phyloP scores from a whole-genome alignment of 2,329 filamentous ascomycete species.

The Penicillium aurantiogriseum region DNA sequence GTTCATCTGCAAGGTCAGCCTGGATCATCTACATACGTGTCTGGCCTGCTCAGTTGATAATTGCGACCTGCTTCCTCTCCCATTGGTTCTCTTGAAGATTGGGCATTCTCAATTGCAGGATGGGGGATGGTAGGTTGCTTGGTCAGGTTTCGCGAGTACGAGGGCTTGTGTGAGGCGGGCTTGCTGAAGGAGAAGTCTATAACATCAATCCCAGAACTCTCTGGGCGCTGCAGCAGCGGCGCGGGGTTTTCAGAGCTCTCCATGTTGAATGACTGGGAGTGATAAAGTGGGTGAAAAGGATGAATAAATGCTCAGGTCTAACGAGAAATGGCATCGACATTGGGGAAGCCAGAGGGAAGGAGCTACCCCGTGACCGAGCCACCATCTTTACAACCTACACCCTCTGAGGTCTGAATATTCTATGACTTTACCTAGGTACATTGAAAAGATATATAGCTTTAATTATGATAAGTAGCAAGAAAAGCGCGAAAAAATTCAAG shows the following conservation, averaged over 20 bases:
- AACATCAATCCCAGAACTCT: slow-evolving; percentile 30
- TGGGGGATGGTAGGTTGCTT: slow-evolving; percentile 6
- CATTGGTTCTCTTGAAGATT: background rate
- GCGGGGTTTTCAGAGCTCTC: background rate
- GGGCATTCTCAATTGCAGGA: background rate
- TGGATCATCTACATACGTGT: slow-evolving; percentile 2
- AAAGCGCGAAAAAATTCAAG: background rate
- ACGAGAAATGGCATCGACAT: background rate
- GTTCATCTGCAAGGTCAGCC: too few species aligned
- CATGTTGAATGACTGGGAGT: background rate
- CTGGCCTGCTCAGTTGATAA: background rate
- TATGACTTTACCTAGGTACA: background rate
- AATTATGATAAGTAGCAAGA: background rate
- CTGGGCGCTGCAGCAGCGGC: slow-evolving; percentile 32
- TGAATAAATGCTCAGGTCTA: background rate
- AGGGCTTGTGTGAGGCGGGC: slow-evolving; percentile 26
- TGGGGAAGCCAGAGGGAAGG: background rate
- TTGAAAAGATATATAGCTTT: background rate
- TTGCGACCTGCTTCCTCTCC: background rate
- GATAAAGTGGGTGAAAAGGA: background rate
- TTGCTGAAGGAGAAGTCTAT: slow-evolving; percentile 36
- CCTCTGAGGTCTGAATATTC: background rate
- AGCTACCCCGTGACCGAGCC: slow-evolving; percentile 1
- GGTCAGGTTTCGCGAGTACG: slow-evolving; percentile 21
- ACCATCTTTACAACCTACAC: background rate